Evolutionary conservation across 2,329 filamentous ascomycete species (phyloP), one percentile per base, ranked within the genome.

Genomic region (Cladophialophora immunda): DNA sequence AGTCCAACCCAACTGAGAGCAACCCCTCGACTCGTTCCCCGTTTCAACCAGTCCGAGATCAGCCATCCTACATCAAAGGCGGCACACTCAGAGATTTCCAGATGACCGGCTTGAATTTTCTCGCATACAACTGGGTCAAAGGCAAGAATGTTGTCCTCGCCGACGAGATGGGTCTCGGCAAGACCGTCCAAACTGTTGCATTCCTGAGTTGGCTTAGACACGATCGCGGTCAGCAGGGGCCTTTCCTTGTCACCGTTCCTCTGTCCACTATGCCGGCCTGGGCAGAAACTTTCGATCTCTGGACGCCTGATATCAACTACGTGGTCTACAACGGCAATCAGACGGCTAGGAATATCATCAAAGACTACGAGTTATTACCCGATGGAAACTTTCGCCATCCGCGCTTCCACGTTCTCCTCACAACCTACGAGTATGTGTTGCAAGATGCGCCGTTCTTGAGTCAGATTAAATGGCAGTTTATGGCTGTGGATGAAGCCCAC

Each of bases 171-270:
- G 95, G 95, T 74, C 85, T 99, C 15, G 95, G 95, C 30, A 99
- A 99, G 82, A 99, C 95, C 0, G 95, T 99, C 0, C 95, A 99
- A 80, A 97, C 94, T 0, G 94, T 99, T 30, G 90, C 94, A 0
- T 98, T 98, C 78, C 90, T 99, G 78, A 97, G 94, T 77, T 99
- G 95, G 94, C 85, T 99, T 67, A 92, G 93, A 62, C 94, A 98
- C 79, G 89, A 93, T 66, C 89, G 94, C 72, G 86, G 86, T 58
- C 95, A 99, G 77, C 92, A 98, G 78, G 95, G 95, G 0, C 95
- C 95, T 0, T 98, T 97, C 76, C 88, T 99, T 52, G 94, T 98
- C 67, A 93, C 98, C n/a, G 95, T 97, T 7, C 95, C 95, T 30
- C 85, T 99, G 27, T 98, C 94, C 68, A 97, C 97, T 56, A 97